Conservation (phyloP, 2,329 filamentous ascomycete species). For the Fusarium nematophilum region DNA sequence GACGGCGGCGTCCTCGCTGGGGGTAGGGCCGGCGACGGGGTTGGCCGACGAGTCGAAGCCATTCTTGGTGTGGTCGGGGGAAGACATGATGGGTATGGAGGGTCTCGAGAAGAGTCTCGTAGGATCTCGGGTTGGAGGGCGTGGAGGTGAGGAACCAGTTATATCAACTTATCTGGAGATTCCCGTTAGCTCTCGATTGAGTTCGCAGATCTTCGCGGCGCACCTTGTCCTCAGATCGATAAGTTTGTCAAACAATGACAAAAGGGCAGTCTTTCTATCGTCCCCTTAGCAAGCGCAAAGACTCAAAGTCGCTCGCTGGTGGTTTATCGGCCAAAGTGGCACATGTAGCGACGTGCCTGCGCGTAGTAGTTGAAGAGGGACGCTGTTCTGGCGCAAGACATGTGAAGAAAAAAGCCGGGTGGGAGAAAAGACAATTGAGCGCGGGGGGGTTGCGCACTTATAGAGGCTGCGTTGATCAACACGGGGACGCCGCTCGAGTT, state of each 20-base stretch:
- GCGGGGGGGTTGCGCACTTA: constrained; percentile 9
- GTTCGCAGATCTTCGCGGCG: not conserved
- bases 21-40: constrained; percentile 8
- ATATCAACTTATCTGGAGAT: too few relatives aligned
- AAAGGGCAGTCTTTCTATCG: constrained; percentile 65
- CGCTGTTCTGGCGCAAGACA: constrained; percentile 19
- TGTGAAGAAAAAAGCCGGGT: not conserved
- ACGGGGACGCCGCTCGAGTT: constrained; percentile 30
- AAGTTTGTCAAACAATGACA: not conserved
- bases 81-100: constrained; percentile 13
- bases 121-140: not conserved
- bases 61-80: constrained; percentile 38
- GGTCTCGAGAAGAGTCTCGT: constrained; percentile 20
- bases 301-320: constrained; percentile 72
- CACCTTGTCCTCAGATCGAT: constrained; percentile 25
- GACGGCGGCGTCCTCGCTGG: constrained; percentile 51
- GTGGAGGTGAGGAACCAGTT: too few relatives aligned
- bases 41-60: constrained; percentile 35
- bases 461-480: constrained; percentile 22
- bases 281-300: constrained; percentile 73
- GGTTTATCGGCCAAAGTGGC: constrained; percentile 55
- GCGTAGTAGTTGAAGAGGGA: constrained; percentile 26
- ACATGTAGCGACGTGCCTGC: constrained; percentile 56
- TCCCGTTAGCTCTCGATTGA: not conserved
- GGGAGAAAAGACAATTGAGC: not conserved